phyloP scores from a whole-genome alignment of 768 basidiomycete genomes.

The Paxillus involutus region DNA sequence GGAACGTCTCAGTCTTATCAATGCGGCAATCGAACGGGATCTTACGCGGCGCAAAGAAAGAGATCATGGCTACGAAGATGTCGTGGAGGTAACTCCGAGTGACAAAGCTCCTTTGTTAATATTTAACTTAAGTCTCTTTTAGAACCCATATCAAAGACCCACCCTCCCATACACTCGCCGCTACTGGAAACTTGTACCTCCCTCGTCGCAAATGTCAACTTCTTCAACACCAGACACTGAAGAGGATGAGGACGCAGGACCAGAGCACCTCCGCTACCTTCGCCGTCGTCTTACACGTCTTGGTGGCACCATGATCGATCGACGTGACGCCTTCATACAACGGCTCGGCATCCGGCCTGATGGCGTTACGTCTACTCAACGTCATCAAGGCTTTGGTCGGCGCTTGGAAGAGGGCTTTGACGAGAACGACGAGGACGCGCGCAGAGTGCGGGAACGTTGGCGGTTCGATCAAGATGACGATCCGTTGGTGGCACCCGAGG shows the following conservation, averaged over 20 bases:
- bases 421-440: slow-evolving; percentile 38
- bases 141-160: slow-evolving; percentile 73
- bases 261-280: slow-evolving; percentile 34
- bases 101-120: neutral
- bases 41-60: slow-evolving; percentile 64
- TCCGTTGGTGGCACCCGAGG: slow-evolving; percentile 53
- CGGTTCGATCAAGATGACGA: slow-evolving; percentile 65
- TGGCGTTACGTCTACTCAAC: neutral
- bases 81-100: slow-evolving; percentile 62
- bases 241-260: slow-evolving; percentile 21
- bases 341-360: slow-evolving; percentile 21
- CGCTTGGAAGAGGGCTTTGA: slow-evolving; percentile 28
- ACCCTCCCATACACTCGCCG: slow-evolving; percentile 58
- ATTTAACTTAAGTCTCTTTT: slow-evolving; percentile 10
- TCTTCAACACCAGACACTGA: slow-evolving; percentile 26
- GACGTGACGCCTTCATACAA: slow-evolving; percentile 44
- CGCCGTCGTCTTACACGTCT: slow-evolving; percentile 83
- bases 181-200: slow-evolving; percentile 63
- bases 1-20: slow-evolving; percentile 61
- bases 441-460: slow-evolving; percentile 59
- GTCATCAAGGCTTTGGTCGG: slow-evolving; percentile 14
- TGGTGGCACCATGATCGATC: slow-evolving; percentile 75
- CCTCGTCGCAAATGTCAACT: slow-evolving; percentile 34
- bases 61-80: slow-evolving; percentile 86
- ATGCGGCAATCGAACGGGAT: slow-evolving; percentile 57